Evolutionary conservation across 83 land plant genomes (phyloP).

Genomic region (Picea engelmannii): DNA sequence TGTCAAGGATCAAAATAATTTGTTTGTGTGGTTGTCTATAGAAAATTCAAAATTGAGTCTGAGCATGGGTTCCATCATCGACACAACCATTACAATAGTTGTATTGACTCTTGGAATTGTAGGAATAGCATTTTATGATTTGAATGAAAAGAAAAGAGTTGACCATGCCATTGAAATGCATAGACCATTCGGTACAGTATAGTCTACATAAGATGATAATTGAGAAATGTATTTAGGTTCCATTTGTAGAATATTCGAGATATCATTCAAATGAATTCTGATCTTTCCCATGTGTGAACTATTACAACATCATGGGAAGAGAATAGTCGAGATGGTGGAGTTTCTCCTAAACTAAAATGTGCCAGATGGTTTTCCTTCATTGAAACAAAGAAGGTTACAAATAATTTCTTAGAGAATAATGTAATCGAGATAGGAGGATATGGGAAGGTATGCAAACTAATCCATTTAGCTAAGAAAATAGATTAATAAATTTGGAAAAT

Average conservation of each 20-base stretch:
- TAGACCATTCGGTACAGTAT: conserved; percentile 43
- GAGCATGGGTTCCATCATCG: conserved; percentile 18
- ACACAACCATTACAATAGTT: conserved; percentile 20
- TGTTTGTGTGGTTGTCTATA: background rate
- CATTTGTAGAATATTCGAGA: background rate
- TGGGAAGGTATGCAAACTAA: conserved; percentile 27
- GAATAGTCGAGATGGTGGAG: background rate
- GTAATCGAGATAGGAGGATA: conserved; percentile 19
- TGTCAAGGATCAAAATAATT: no score
- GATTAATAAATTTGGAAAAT: no score
- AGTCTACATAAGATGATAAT: background rate
- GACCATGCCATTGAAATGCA: conserved; percentile 27
- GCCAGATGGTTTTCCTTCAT: conserved; percentile 19
- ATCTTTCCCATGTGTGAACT: background rate
- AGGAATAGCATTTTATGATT: conserved; percentile 30
- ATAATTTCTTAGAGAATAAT: conserved; percentile 16
- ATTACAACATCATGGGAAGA: conserved; percentile 6
- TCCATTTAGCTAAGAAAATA: no score
- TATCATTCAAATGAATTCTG: background rate
- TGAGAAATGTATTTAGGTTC: background rate
- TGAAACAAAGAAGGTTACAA: conserved; percentile 17
- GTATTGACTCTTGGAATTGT: conserved; percentile 19
- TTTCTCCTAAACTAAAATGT: conserved; percentile 16
- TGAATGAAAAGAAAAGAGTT: conserved; percentile 30
- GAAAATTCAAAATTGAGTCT: conserved; percentile 8